Base-by-base conservation (phyloP, 169 alveolate species). In the Plasmodium chabaudi region DNA sequence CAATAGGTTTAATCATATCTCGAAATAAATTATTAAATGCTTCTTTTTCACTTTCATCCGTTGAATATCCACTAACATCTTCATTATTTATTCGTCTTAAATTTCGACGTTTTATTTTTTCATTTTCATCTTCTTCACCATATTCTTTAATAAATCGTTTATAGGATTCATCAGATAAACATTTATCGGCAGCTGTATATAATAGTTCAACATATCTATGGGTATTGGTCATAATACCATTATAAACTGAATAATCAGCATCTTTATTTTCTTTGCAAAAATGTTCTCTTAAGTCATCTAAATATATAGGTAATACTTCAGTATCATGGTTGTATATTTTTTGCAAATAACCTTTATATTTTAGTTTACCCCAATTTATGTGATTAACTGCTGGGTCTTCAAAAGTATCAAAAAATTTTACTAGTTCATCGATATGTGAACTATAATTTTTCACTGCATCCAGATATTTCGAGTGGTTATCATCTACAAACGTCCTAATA, bases 171-270 rank as follows among this genome's bases (percentile, higher is more conserved):
- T 75, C 88, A 5, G 88, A 75, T 42, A 75, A 51, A 19, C 88
- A 75, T 27, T 75, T 75, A 27, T 93, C 96, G 9, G 95, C 94
- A 19, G 96, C 95, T 0, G 94, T 77, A 75, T 92, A 93, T 53
- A 93, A 56, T 15, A 93, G 49, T 55, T 93, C 96, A 79, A 93
- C 70, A 61, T 93, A 93, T 34, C 96, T 92, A 61, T 84, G 92
- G 1, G 94, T 90, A 68, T 93, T 93, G 27, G 92, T 87, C 96
- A 93, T 93, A 7, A 93, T 46, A 1, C 96, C 96, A 75, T 93
- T 93, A 72, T 93, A 93, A 12, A 93, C 94, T 10, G 88, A 75
- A 15, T 61, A 49, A 47, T 75, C 88, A 12, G 57, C 88, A 9
- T 75, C 88, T 15, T 75, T 65, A 55, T 75, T 75, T 23, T 75